phyloP scores from a whole-genome alignment of 176 grass and related monocot species.

The Carex littledalei region DNA sequence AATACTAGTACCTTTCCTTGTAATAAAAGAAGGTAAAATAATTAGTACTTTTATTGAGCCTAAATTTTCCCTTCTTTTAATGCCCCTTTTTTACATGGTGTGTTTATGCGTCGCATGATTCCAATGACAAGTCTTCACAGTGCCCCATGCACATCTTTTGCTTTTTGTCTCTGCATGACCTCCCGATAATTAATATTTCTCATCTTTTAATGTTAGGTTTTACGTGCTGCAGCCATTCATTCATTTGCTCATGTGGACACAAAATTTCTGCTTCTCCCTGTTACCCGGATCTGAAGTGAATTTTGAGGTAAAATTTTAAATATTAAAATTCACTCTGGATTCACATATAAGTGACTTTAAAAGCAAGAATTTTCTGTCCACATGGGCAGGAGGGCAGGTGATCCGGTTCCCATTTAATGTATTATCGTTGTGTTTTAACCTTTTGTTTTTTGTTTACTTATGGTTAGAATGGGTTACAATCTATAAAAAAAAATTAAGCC shows the following conservation, averaged over 20 bases:
- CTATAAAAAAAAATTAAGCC: no score
- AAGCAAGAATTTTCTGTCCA: no score
- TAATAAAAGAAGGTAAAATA: neutral
- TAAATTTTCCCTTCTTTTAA: constrained; percentile 5
- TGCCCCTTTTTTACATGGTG: neutral
- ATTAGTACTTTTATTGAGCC: constrained; percentile 7
- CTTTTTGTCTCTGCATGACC: constrained; percentile 39
- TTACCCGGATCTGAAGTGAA: rapidly evolving
- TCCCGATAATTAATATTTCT: neutral
- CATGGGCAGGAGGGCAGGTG: no score
- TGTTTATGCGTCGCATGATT: constrained; percentile 39
- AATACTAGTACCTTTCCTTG: neutral
- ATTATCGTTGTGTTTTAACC: neutral
- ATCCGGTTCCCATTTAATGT: neutral
- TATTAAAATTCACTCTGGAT: no score
- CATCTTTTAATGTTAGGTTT: neutral
- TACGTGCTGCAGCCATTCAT: neutral
- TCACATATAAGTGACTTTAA: no score
- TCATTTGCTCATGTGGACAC: no score
- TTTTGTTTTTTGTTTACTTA: neutral
- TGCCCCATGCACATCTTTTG: constrained; percentile 51
- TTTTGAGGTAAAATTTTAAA: no score
- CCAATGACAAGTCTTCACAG: constrained; percentile 37
- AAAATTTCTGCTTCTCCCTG: no score
- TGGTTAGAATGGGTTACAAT: no score